Conservation (phyloP, 2,329 filamentous ascomycete species). For the Epicoccum sorghinum region DNA sequence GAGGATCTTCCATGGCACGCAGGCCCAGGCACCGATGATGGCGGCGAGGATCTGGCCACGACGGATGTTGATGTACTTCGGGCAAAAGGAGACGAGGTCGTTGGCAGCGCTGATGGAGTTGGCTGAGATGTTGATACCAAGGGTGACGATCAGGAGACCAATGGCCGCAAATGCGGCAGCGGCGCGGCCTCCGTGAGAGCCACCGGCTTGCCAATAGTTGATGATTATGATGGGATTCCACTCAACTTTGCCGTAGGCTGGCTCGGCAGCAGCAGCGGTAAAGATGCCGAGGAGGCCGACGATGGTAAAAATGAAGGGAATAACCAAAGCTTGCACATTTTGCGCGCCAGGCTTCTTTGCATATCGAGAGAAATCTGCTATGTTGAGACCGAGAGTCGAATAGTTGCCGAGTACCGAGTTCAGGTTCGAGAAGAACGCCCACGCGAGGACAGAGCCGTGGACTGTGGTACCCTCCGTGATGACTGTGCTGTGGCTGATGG, state of each 20-base stretch:
- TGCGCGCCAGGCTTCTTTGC: constrained; percentile 41
- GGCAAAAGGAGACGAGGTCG: constrained; percentile 30
- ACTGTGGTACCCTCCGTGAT: constrained; percentile 34
- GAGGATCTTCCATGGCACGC: constrained; percentile 49
- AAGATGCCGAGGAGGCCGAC: constrained; percentile 47
- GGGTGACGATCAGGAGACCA: constrained; percentile 31
- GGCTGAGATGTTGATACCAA: constrained; percentile 45
- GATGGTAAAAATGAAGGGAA: constrained; percentile 39
- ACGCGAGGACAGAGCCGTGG: constrained; percentile 31
- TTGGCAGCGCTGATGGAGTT: constrained; percentile 35
- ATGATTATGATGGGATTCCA: constrained; percentile 48
- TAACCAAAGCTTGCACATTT: constrained; percentile 46
- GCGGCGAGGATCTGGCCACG: constrained; percentile 44
- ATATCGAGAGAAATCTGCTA: constrained; percentile 52
- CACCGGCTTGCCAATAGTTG: constrained; percentile 47
- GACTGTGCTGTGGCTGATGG: constrained; percentile 38
- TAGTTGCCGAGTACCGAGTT: constrained; percentile 38
- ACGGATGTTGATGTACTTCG: constrained; percentile 35
- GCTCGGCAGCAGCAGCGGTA: constrained; percentile 45
- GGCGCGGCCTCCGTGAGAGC: constrained; percentile 36
- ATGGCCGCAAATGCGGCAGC: constrained; percentile 35
- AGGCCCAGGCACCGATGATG: constrained; percentile 46
- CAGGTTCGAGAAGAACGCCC: constrained; percentile 31
- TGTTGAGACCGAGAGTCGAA: constrained; percentile 38
- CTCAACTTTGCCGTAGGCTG: constrained; percentile 32